Percentiles rank a stretch among this genome's conserved stretches.
These are phyloP conservation scores for Pistacia atlantica DNA, from an alignment of 345 rosid genomes.

Conservation along the genomic window DNA sequence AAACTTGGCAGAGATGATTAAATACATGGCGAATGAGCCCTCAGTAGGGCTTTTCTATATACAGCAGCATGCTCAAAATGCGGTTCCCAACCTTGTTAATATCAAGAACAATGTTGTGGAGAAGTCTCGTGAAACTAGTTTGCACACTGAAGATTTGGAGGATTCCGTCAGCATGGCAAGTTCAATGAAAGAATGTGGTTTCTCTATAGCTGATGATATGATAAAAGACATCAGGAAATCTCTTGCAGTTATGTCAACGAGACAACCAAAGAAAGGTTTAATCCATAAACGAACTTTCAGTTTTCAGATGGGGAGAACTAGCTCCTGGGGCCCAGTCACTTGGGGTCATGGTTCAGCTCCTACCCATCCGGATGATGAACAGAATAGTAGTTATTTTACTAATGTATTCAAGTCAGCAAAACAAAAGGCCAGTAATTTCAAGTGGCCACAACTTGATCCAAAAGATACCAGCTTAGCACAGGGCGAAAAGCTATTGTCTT, in stretches of 20 bases:
- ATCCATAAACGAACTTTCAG: constrained; percentile 38
- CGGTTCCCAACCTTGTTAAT: constrained; percentile 65
- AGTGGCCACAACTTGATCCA: constrained; percentile 72
- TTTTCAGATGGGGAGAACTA: constrained; percentile 45
- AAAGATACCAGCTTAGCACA: constrained; percentile 35
- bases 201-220: constrained; percentile 81
- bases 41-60: constrained; percentile 90
- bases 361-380: constrained; percentile 41
- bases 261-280: constrained; percentile 69
- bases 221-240: constrained; percentile 70
- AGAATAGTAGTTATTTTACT: constrained; percentile 50
- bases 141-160: constrained; percentile 80
- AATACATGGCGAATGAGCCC: constrained; percentile 89
- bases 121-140: constrained; percentile 57
- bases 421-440: constrained; percentile 69
- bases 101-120: constrained; percentile 55
- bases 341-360: constrained; percentile 43
- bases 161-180: constrained; percentile 72
- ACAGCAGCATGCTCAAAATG: constrained; percentile 79
- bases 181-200: constrained; percentile 86
- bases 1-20: constrained; percentile 87
- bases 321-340: constrained; percentile 49
- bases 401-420: constrained; percentile 68
- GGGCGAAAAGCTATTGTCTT: constrained; percentile 29
- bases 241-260: constrained; percentile 59